These are phyloP conservation scores for Candida ponderosae DNA, from an alignment of 805 yeast species.

Conservation along the genomic window DNA sequence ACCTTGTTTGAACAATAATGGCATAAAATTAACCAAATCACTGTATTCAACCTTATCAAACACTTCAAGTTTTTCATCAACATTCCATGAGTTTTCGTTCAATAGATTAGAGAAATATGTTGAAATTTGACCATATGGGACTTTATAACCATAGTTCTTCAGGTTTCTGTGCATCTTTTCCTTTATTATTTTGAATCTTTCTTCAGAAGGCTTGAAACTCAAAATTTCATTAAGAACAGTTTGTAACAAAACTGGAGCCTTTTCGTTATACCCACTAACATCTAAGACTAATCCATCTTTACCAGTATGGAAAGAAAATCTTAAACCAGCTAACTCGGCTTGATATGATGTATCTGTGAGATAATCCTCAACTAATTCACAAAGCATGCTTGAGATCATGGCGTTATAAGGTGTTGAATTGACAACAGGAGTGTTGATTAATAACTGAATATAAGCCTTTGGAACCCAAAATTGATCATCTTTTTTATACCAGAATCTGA, in stretches of 20 bases:
- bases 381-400: conserved; percentile 52
- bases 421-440: conserved; percentile 58
- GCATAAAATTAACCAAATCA: conserved; percentile 43
- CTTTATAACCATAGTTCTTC: conserved; percentile 61
- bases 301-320: conserved; percentile 46
- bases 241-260: conserved; percentile 54
- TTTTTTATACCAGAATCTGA: conserved; percentile 78
- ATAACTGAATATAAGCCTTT: conserved; percentile 62
- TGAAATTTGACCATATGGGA: conserved; percentile 75
- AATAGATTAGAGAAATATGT: conserved; percentile 52
- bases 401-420: conserved; percentile 50
- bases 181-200: conserved; percentile 60
- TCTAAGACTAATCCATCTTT: conserved; percentile 66
- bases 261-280: conserved; percentile 79
- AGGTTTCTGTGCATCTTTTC: conserved; percentile 55
- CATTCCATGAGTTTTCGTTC: conserved; percentile 65
- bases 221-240: conserved; percentile 50
- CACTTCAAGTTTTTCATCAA: conserved; percentile 51
- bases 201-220: conserved; percentile 39
- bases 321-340: conserved; percentile 76
- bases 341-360: conserved; percentile 72
- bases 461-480: conserved; percentile 89
- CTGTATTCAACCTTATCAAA: conserved; percentile 37
- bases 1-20: conserved; percentile 47
- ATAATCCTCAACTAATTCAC: conserved; percentile 68